Conservation (phyloP, 768 basidiomycete genomes). For the Pholiota molesta region DNA sequence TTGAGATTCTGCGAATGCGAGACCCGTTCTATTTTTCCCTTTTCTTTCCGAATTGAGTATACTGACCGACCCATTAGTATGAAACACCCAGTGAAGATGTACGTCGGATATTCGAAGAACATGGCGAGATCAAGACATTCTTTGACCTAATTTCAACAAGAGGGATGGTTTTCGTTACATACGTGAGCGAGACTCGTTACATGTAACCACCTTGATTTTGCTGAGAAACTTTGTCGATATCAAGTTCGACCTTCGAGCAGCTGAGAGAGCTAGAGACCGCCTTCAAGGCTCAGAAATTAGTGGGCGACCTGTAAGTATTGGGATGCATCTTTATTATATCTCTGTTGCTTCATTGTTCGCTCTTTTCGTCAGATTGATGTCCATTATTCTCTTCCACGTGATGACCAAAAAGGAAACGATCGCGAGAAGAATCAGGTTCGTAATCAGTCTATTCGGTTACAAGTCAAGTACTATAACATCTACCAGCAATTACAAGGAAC, state of each 20-base stretch:
- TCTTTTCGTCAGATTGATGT: conserved; percentile 84
- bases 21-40: conserved; percentile 7
- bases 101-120: conserved; percentile 83
- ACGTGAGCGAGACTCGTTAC: conserved; percentile 65
- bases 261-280: conserved; percentile 88
- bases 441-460: neutral
- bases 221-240: conserved; percentile 20
- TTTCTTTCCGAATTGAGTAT: conserved; percentile 13
- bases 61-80: conserved; percentile 55
- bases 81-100: conserved; percentile 89
- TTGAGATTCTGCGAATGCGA: conserved; percentile 7
- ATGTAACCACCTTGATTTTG: neutral
- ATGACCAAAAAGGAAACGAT: conserved; percentile 73
- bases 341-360: conserved; percentile 25
- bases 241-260: conserved; percentile 91
- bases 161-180: conserved; percentile 99
- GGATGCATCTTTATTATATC: conserved; percentile 5
- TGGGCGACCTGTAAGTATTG: conserved; percentile 79
- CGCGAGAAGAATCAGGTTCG: conserved; percentile 84
- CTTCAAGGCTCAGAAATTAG: conserved; percentile 89
- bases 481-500: conserved; percentile 79
- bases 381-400: conserved; percentile 93
- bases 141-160: conserved; percentile 93
- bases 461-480: neutral
- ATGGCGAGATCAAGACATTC: conserved; percentile 96